phyloP scores from a whole-genome alignment of 495 filamentous ascomycete genomes.

The Penicillium alfredii region DNA sequence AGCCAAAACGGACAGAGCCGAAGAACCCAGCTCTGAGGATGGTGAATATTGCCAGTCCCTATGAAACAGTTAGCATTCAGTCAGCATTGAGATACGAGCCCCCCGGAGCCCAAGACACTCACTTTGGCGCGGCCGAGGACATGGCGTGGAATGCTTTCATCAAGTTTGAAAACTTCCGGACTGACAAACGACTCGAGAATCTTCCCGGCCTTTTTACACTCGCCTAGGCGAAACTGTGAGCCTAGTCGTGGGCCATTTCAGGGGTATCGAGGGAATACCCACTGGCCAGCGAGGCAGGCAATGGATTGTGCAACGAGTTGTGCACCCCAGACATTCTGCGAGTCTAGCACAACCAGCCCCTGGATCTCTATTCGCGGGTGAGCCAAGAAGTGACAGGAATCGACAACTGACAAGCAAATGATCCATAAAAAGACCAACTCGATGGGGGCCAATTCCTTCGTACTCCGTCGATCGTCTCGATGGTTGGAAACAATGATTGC shows the following conservation, averaged over 20 bases:
- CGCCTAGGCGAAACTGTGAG: conserved; percentile 38
- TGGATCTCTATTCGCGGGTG: too few species aligned
- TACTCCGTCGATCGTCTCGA: too few species aligned
- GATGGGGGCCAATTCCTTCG: too few species aligned
- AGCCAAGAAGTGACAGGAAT: too few species aligned
- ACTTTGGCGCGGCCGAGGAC: conserved; percentile 84
- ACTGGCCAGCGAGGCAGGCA: conserved; percentile 53
- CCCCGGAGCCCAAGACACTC: too few species aligned
- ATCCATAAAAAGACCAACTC: too few species aligned
- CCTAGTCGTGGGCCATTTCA: conserved; percentile 1
- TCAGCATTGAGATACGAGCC: neutral
- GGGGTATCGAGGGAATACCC: conserved; percentile 15
- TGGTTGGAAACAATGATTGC: too few species aligned
- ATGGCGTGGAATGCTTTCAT: conserved; percentile 70
- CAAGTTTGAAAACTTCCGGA: conserved; percentile 51
- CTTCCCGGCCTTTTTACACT: conserved; percentile 77
- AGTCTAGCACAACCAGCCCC: too few species aligned
- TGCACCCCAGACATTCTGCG: neutral
- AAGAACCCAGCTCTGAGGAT: conserved; percentile 87
- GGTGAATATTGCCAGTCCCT: conserved; percentile 87
- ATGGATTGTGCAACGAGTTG: conserved; percentile 41
- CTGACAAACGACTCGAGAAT: conserved; percentile 87
- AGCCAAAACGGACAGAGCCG: conserved; percentile 77
- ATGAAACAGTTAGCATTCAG: neutral
- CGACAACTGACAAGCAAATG: too few species aligned